phyloP scores from a whole-genome alignment of 306 rosid genomes.

The Gynostemma pentaphyllum region DNA sequence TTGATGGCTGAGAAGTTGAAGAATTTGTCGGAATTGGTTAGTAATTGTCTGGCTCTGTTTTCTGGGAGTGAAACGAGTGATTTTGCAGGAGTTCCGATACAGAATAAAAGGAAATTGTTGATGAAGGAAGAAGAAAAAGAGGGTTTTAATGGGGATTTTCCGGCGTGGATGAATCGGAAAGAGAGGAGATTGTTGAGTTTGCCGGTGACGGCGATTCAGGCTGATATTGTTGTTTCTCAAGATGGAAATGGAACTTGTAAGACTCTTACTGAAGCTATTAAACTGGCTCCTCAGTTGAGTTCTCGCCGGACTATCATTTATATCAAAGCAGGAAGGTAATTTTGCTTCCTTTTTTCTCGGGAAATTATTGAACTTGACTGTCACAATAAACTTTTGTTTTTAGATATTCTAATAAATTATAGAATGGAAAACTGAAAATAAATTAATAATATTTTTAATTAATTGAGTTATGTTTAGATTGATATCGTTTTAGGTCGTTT shows the following conservation, averaged over 20 bases:
- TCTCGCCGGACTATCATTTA: conserved; percentile 50
- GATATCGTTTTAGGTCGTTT: no score
- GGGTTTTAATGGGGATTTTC: conserved; percentile 28
- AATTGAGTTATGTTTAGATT: no score
- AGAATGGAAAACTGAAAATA: no score
- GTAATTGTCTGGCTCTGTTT: conserved; percentile 79
- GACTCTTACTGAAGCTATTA: conserved; percentile 68
- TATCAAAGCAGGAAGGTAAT: conserved; percentile 93
- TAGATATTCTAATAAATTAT: no score
- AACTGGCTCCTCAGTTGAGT: conserved; percentile 50
- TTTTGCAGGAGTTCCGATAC: conserved; percentile 75
- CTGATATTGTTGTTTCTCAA: conserved; percentile 55
- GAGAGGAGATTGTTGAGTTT: conserved; percentile 50
- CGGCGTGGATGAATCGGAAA: conserved; percentile 46
- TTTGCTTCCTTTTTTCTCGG: no score
- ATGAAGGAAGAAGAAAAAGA: conserved; percentile 17
- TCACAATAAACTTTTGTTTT: no score
- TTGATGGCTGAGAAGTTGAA: conserved; percentile 33
- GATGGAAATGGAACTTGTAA: conserved; percentile 55
- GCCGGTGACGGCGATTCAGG: conserved; percentile 48
- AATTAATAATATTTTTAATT: no score
- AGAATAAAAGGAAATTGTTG: conserved; percentile 25
- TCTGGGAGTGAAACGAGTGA: conserved; percentile 29
- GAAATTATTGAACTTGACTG: no score
- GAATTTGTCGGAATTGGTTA: conserved; percentile 63